Evolutionary conservation across 1,284 basidiomycete genomes (phyloP).

Genomic region (Leccinum solheimii): DNA sequence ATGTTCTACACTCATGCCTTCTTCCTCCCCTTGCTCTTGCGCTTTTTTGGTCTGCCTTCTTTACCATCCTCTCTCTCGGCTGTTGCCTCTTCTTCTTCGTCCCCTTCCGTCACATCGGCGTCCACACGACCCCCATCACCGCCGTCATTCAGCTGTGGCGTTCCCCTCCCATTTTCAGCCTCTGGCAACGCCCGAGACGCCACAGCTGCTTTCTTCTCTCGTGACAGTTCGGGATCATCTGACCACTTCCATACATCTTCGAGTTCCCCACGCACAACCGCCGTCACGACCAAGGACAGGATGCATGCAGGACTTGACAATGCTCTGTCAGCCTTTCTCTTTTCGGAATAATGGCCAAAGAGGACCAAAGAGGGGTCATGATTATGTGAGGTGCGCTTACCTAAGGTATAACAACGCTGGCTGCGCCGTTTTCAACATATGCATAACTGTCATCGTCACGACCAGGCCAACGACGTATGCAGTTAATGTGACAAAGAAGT

Average conservation of each 20-base stretch:
- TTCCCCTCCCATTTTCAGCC: slow-evolving; percentile 18
- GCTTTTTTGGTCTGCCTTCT: slow-evolving; percentile 23
- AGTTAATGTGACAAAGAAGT: slow-evolving; percentile 72
- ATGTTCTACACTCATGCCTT: slow-evolving; percentile 14
- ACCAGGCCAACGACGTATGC: slow-evolving; percentile 82
- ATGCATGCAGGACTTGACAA: slow-evolving; percentile 65
- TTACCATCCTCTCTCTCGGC: slow-evolving; percentile 1
- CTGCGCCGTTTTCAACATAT: slow-evolving; percentile 77
- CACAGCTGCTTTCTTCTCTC: slow-evolving; percentile 15
- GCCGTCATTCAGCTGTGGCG: slow-evolving; percentile 19
- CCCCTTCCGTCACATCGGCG: slow-evolving; percentile 11
- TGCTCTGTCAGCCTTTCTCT: slow-evolving; percentile 11
- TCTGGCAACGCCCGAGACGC: slow-evolving; percentile 17
- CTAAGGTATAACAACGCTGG: slow-evolving; percentile 92
- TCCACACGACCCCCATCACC: slow-evolving; percentile 15
- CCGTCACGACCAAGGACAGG: slow-evolving; percentile 57
- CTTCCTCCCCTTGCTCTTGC: slow-evolving; percentile 24
- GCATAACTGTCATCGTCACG: slow-evolving; percentile 89
- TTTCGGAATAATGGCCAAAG: not conserved
- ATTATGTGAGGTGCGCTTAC: slow-evolving; percentile 44
- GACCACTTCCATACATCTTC: slow-evolving; percentile 63
- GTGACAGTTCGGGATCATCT: slow-evolving; percentile 43
- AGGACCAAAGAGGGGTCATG: not conserved
- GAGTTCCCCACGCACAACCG: slow-evolving; percentile 56
- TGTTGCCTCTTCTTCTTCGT: slow-evolving; percentile 19